Percentiles rank a stretch among this genome's conserved stretches.
These are phyloP conservation scores for Cydonia oblonga DNA, from an alignment of 331 rosid species.

Conservation along the genomic window DNA sequence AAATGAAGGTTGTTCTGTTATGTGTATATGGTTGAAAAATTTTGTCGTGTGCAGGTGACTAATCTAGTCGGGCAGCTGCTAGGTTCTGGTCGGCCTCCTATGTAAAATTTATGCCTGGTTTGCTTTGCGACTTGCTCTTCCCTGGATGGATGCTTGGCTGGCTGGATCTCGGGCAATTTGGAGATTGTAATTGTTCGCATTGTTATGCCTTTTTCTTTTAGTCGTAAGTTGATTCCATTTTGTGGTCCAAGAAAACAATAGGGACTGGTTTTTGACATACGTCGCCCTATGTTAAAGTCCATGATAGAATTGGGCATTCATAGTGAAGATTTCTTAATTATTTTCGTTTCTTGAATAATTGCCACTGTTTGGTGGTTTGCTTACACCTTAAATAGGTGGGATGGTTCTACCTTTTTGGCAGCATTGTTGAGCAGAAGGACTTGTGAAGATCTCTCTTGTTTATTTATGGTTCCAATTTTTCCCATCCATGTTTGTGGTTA, in stretches of 20 bases:
- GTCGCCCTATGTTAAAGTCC: slow-evolving; percentile 12
- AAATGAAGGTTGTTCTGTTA: not conserved
- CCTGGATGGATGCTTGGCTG: slow-evolving; percentile 1
- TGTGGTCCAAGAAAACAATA: slow-evolving; percentile 1
- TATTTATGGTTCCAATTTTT: not conserved
- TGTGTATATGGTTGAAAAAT: not conserved
- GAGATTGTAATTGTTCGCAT: slow-evolving; percentile 8
- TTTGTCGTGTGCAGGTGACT: slow-evolving; percentile 55
- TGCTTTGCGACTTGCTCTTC: slow-evolving; percentile 2
- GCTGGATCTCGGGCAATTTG: slow-evolving; percentile 11
- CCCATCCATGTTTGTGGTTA: not conserved
- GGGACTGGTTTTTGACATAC: slow-evolving; percentile 23
- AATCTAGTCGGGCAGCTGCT: slow-evolving; percentile 89
- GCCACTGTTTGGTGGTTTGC: not conserved
- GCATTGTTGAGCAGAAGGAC: not conserved
- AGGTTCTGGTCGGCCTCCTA: slow-evolving; percentile 72
- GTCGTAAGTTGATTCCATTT: slow-evolving; percentile 22
- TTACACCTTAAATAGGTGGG: not conserved
- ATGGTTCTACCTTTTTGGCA: not conserved
- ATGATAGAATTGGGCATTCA: slow-evolving; percentile 14
- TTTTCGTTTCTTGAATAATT: slow-evolving; percentile 4
- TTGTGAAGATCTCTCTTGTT: not conserved
- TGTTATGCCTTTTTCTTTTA: slow-evolving; percentile 4
- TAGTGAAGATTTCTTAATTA: not conserved
- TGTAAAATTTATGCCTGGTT: slow-evolving; percentile 20